Evolutionary conservation across 345 rosid species (phyloP).

Genomic region (Linum tenue): DNA sequence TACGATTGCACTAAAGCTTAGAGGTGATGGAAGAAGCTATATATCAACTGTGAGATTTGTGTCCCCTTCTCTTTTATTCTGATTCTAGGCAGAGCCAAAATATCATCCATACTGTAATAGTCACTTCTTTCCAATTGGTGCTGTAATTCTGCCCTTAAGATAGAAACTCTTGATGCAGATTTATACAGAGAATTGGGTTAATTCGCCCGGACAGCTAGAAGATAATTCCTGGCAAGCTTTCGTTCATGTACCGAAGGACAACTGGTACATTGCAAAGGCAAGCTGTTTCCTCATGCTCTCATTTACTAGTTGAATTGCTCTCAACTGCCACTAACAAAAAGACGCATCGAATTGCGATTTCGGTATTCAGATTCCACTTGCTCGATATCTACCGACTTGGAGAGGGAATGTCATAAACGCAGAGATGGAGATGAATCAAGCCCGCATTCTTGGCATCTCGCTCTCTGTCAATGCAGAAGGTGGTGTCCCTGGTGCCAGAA

Average conservation of each 20-base stretch:
- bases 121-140: neutral
- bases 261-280: constrained; percentile 75
- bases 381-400: constrained; percentile 76
- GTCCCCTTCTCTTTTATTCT: constrained; percentile 4
- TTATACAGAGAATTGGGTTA: constrained; percentile 92
- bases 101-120: no score
- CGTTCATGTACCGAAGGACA: constrained; percentile 63
- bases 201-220: constrained; percentile 80
- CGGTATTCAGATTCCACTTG: constrained; percentile 56
- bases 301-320: neutral
- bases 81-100: no score
- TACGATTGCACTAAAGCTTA: constrained; percentile 68
- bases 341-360: neutral
- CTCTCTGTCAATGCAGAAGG: constrained; percentile 76
- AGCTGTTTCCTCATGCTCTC: neutral
- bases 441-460: constrained; percentile 77
- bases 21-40: constrained; percentile 89
- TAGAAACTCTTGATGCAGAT: constrained; percentile 34
- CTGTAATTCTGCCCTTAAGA: neutral
- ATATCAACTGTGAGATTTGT: constrained; percentile 66
- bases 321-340: neutral
- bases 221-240: constrained; percentile 99
- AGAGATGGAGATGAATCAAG: constrained; percentile 71
- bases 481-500: constrained; percentile 52
- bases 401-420: constrained; percentile 84